Evolutionary conservation across 2,329 filamentous ascomycete genomes (phyloP).

Genomic region (Tolypocladium ovalisporum): DNA sequence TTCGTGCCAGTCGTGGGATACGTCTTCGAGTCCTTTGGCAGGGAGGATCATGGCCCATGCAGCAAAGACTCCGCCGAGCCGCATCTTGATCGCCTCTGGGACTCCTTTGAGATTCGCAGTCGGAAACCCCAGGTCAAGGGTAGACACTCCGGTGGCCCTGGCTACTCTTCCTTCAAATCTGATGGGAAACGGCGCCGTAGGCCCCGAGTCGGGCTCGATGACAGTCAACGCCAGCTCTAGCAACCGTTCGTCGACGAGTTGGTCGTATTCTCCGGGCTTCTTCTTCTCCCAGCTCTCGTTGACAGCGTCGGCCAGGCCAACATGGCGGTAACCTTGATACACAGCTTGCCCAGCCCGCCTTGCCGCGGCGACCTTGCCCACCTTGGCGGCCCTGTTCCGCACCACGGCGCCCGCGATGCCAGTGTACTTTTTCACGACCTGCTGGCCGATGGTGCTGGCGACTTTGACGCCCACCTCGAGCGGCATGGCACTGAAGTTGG

Average conservation of each 20-base stretch:
- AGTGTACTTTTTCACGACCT: conserved; percentile 31
- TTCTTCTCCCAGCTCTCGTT: conserved; percentile 25
- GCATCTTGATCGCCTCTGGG: conserved; percentile 38
- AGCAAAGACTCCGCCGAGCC: conserved; percentile 51
- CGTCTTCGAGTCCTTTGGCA: conserved; percentile 15
- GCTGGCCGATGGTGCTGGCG: conserved; percentile 36
- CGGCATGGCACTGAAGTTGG: conserved; percentile 53
- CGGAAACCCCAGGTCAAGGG: conserved; percentile 32
- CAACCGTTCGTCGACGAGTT: conserved; percentile 18
- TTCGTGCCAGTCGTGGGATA: conserved; percentile 43
- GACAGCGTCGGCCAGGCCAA: conserved; percentile 15
- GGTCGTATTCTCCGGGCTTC: conserved; percentile 24
- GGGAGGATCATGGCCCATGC: conserved; percentile 44
- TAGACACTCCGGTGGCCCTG: conserved; percentile 29
- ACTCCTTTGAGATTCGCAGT: conserved; percentile 44
- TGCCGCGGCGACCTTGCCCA: conserved; percentile 17
- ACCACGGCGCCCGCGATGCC: conserved; percentile 27
- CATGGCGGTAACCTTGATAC: conserved; percentile 22
- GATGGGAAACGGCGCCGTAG: conserved; percentile 41
- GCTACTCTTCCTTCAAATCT: conserved; percentile 37
- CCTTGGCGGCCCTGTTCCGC: conserved; percentile 26
- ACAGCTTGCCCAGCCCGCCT: conserved; percentile 30
- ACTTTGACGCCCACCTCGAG: conserved; percentile 53
- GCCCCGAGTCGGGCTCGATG: conserved; percentile 39
- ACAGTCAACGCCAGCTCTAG: conserved; percentile 23